Evolutionary conservation across 495 filamentous ascomycete species (phyloP), one percentile per base, ranked within the genome.

Genomic region (Aspergillus indologenus): DNA sequence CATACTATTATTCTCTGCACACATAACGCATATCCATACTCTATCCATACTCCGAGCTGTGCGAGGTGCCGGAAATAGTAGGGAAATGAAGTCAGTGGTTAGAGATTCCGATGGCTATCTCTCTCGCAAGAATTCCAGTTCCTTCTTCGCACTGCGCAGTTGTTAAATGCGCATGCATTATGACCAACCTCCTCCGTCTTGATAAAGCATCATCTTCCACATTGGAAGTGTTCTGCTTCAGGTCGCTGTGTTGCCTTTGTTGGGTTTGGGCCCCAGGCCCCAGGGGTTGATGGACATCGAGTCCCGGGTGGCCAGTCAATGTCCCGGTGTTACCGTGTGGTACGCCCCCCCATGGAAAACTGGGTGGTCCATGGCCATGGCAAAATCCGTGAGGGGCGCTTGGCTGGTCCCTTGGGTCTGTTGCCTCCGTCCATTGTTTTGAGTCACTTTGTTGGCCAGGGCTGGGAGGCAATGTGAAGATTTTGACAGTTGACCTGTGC

Each of bases 241-340:
- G 23, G 48, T 29, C 9, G 26, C 26, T 29, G 26, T 29, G 29
- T 18, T 34, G 24, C 48, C n/a, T 51, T 20, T 29, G 23, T 8
- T 47, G 19, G 22, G 19, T n/a, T n/a, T 47, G 19, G 45, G 17
- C 15, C 23, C 18, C 48, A n/a, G 48, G 48, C 45, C n/a, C 34
- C 18, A 21, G 45, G 45, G 45, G 45, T 23, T 17, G n/a, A 9
- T 47, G 45, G 45, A 2, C 22, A 47, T 47, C 45, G 22, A 23
- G 19, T 51, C 24, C 24, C 24, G 23, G 45, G 54, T 47, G 54
- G 24, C 54, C 21, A 57, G 44, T 43, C 21, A 57, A 21, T 8
- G 55, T 50, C 43, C 55, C 55, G 55, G 55, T 49, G 45, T 57
- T 50, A 34, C 45, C 55, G 48, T 48, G 45, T 51, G 48, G 48